These are phyloP conservation scores for Corchorus olitorius DNA, from an alignment of 345 rosid genomes.

Conservation along the genomic window DNA sequence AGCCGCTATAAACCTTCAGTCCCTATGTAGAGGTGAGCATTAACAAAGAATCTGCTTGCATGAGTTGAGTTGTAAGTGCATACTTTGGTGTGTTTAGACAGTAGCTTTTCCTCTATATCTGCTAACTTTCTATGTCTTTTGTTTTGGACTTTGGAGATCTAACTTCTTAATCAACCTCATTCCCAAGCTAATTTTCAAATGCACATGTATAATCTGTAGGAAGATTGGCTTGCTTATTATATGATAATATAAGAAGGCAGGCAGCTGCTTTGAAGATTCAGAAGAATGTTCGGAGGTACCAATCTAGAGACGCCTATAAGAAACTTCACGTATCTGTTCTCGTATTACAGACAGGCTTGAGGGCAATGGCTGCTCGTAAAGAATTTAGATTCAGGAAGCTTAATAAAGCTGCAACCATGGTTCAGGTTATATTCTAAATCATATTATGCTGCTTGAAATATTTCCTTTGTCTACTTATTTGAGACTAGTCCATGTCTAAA, in stretches of 20 bases:
- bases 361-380: conserved; percentile 70
- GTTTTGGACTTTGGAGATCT: neutral
- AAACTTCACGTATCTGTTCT: conserved; percentile 53
- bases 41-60: neutral
- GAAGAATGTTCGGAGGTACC: conserved; percentile 54
- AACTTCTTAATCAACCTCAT: neutral
- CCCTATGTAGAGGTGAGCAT: conserved; percentile 69
- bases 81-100: neutral
- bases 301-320: conserved; percentile 54
- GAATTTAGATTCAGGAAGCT: conserved; percentile 58
- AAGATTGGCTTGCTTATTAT: conserved; percentile 62
- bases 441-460: neutral
- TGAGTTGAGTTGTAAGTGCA: neutral
- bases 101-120: neutral
- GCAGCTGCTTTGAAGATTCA: conserved; percentile 76
- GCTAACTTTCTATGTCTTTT: neutral
- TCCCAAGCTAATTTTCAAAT: conserved; percentile 14
- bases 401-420: conserved; percentile 65
- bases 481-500: neutral
- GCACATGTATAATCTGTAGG: conserved; percentile 40
- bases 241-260: conserved; percentile 45
- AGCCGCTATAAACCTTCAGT: conserved; percentile 60
- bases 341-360: conserved; percentile 60
- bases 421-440: conserved; percentile 49
- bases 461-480: neutral